phyloP scores from a whole-genome alignment of 495 filamentous ascomycete genomes.

The Saxophila tyrrhenica region DNA sequence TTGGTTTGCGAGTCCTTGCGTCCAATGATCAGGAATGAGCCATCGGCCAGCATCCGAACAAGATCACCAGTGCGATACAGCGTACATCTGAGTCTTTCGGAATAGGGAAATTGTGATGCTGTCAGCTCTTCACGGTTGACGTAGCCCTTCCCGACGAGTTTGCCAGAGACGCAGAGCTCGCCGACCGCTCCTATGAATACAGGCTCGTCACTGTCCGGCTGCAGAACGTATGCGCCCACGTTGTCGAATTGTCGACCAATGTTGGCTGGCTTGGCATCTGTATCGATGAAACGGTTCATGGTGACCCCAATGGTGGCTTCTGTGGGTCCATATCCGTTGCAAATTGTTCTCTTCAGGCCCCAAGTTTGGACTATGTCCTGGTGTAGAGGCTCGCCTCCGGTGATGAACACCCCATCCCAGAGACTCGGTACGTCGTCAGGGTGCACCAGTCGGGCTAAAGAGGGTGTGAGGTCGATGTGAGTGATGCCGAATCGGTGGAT shows the following conservation, averaged over 20 bases:
- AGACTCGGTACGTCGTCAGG: conserved; percentile 59
- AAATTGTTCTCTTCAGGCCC: conserved; percentile 52
- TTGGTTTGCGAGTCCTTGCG: conserved; percentile 74
- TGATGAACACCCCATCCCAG: conserved; percentile 62
- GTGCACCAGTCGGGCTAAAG: conserved; percentile 47
- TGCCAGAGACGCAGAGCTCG: conserved; percentile 78
- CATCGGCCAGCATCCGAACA: conserved; percentile 59
- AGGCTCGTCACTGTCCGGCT: conserved; percentile 52
- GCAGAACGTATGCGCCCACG: conserved; percentile 69
- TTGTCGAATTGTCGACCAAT: conserved; percentile 77
- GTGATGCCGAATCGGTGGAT: conserved; percentile 65
- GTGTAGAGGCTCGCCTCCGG: conserved; percentile 59
- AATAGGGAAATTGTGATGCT: conserved; percentile 46
- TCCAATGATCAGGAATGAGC: conserved; percentile 60
- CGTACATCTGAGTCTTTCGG: conserved; percentile 38
- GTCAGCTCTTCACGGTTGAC: conserved; percentile 64
- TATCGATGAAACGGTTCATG: conserved; percentile 61
- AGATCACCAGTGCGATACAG: conserved; percentile 75
- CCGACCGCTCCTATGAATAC: conserved; percentile 71
- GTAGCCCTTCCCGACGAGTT: conserved; percentile 79
- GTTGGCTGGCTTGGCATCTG: conserved; percentile 64
- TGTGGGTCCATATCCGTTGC: conserved; percentile 76
- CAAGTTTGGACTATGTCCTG: conserved; percentile 63
- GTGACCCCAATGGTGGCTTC: conserved; percentile 80
- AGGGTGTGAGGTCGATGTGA: conserved; percentile 73